Base-by-base conservation (phyloP, 306 rosid genomes). In the Acacia crassicarpa region DNA sequence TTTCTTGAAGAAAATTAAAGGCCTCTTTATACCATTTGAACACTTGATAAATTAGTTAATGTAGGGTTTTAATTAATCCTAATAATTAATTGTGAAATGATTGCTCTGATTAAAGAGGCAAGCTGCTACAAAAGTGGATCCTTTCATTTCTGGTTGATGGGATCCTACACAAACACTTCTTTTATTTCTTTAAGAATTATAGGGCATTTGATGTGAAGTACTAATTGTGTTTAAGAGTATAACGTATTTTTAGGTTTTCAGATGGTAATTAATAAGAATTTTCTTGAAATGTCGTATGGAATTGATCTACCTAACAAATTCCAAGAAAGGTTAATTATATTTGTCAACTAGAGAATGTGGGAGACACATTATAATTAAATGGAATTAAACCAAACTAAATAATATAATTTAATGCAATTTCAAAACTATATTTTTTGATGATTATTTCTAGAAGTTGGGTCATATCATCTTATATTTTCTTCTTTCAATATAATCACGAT, bases 371-470 rank as follows among this genome's bases (percentile, higher is more conserved):
- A 58, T 43, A 41, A 35, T 53, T 48, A 48, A 72, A 27, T 46
- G 16, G 61, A 61, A 4, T 27, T 25, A 48, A 72, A 46, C 23
- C 43, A 15, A 8, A 23, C 58, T 9, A 58, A 22, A 19, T 22
- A 2, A 44, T 70, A 43, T 44, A 43, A 70, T 68, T 68, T 20
- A 68, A 68, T 20, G 17, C 12, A 41, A 68, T 19, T 68, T 41
- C 49, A 11, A 41, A 9, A 22, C 9, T 69, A 17, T 8, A 68
- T 20, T 20, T 67, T 67, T 30, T n/a, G n/a, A 69, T 41, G 73
- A 68, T 35, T 67, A 68, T 40, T 68, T 68, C 30, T 69, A 69
- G 53, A 69, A 69, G 74, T 69, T 69, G 16, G 53, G 53, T 69
- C 74, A 69, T 69, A 43, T n/a, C 48, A 43, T n/a, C 32, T n/a